Base-by-base conservation (phyloP, 1,284 basidiomycete genomes). In the Moesziomyces parantarcticus region DNA sequence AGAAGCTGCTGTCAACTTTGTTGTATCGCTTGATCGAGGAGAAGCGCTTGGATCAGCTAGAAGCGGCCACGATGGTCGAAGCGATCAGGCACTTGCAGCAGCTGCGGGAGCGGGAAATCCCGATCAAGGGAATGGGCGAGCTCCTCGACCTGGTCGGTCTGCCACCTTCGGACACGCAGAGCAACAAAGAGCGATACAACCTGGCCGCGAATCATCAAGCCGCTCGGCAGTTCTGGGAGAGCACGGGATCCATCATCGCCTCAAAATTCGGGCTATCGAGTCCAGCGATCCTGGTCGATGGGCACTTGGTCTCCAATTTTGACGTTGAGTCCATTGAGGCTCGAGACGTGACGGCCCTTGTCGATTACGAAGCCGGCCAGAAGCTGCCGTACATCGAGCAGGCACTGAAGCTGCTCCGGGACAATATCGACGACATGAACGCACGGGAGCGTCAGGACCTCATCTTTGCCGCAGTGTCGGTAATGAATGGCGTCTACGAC, bases 401-500 rank as follows among this genome's bases (percentile, higher is more conserved):
- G 22, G 55, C 63, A 0, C 47, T 75, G 20, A 29, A 54, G 14
- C 43, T 75, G 7, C 51, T 62, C 3, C 55, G 61, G 6, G 42
- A 26, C 0, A 47, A 62, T 16, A 11, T 67, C 14, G 71, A 68
- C 41, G 18, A 21, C 5, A 45, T 64, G 42, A 20, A 43, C 11
- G 14, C 55, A 0, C 8, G 20, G n/a, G 47, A 52, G 21, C 68
- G 68, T 4, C 48, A 75, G 25, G 39, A 75, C 48, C 70, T 73
- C 32, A 25, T 80, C 45, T 74, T 76, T 45, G 65, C 72, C 2
- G 50, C 59, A 0, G 32, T 61, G 0, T 70, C 74, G 20, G 64
- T 79, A 8, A 47, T 81, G 32, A 65, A 64, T 50, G 42, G 58
- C 16, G 70, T 73, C 34, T 76, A 74, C 41, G 53, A 53, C 3